Percentiles rank a stretch among this genome's conserved stretches.
Conservation (phyloP, 352 stramenopile species). For the Globisporangium heterothallicum region DNA sequence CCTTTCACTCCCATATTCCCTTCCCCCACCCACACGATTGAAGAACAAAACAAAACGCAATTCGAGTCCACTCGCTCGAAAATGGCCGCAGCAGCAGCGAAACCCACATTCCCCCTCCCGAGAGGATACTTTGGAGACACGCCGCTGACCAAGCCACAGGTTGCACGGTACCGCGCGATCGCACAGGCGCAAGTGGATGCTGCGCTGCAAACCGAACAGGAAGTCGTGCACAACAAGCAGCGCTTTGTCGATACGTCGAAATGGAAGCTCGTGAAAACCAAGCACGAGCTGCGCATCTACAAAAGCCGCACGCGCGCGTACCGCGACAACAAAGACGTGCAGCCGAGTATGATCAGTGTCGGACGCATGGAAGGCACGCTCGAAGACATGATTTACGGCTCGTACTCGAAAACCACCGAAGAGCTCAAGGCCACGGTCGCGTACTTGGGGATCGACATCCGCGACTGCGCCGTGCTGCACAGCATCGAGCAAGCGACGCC, state of each 20-base stretch:
- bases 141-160: not conserved
- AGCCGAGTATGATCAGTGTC: not conserved
- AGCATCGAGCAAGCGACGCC: constrained; percentile 33
- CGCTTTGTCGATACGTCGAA: not conserved
- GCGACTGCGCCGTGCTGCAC: constrained; percentile 31
- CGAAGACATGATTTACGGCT: not conserved
- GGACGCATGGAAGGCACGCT: not conserved
- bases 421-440: constrained; percentile 31
- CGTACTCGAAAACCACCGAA: constrained; percentile 27
- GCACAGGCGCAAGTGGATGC: not conserved
- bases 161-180: not conserved
- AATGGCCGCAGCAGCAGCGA: too few species aligned
- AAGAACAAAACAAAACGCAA: too few species aligned
- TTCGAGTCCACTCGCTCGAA: too few species aligned
- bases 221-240: not conserved
- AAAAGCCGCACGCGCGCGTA: not conserved
- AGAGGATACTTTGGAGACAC: not conserved
- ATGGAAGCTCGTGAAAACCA: not conserved
- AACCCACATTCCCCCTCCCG: not conserved
- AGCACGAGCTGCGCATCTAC: not conserved
- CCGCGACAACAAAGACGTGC: too few species aligned
- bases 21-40: too few species aligned
- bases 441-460: constrained; percentile 20
- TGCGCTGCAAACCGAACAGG: not conserved
- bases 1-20: too few species aligned